A percentile compares a stretch with the other conserved stretches of the same genome.
These are phyloP conservation scores for Podila epigama DNA, from an alignment of 192 early-diverging fungal genomes.

Conservation along the genomic window DNA sequence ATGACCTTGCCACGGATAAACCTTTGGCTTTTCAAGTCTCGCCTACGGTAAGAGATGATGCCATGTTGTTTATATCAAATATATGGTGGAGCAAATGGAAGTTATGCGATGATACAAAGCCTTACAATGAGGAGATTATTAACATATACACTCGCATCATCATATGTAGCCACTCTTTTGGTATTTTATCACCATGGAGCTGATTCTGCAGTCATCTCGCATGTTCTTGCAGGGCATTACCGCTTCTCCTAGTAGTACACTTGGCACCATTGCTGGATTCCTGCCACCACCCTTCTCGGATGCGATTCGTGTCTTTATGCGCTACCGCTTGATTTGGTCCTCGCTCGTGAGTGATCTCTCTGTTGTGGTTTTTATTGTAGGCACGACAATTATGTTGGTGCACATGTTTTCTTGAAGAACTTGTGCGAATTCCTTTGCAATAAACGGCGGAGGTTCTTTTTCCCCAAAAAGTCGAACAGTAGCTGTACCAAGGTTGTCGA, in stretches of 20 bases:
- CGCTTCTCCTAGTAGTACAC: constrained; percentile 41
- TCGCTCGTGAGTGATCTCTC: constrained; percentile 60
- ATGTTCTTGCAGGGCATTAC: constrained; percentile 56
- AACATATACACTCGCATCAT: too few species aligned
- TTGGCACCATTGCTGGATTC: constrained; percentile 52
- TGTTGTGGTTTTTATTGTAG: constrained; percentile 58
- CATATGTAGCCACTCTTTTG: constrained; percentile 58
- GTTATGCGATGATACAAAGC: too few species aligned
- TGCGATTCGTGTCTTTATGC: constrained; percentile 53
- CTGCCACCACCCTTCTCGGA: constrained; percentile 59
- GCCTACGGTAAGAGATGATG: constrained; percentile 20
- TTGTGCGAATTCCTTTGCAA: too few species aligned
- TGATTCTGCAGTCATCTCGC: constrained; percentile 56
- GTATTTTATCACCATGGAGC: constrained; percentile 62
- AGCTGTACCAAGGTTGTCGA: too few species aligned
- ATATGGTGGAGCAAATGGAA: neutral
- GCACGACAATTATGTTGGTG: constrained; percentile 35
- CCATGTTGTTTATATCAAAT: neutral
- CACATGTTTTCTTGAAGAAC: constrained; percentile 37
- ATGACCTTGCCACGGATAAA: constrained; percentile 26
- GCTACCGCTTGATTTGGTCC: constrained; percentile 62
- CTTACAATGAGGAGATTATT: too few species aligned
- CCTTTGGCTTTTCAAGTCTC: constrained; percentile 29
- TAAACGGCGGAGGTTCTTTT: too few species aligned
- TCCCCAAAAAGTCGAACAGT: too few species aligned